These are phyloP conservation scores for Helicosporidium sp. DNA, from an alignment of 139 green algal species.

Conservation along the genomic window DNA sequence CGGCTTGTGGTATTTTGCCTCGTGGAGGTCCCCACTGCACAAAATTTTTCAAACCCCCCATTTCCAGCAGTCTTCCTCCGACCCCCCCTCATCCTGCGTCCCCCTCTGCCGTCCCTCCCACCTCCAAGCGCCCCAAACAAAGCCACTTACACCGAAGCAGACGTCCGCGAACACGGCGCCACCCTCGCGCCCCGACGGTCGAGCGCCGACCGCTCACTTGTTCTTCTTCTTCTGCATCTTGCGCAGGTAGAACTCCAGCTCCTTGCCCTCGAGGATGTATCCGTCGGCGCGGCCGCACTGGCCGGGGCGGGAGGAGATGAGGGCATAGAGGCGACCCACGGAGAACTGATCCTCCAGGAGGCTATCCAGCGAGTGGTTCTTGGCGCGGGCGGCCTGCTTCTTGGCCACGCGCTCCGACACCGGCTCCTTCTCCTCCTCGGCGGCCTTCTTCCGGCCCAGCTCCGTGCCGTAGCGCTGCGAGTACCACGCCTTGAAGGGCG, in stretches of 20 bases:
- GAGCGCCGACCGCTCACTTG: no score
- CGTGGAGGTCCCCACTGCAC: no score
- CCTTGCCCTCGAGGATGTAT: slow-evolving; percentile 80
- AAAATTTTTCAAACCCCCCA: no score
- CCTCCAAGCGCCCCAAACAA: no score
- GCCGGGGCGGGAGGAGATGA: slow-evolving; percentile 25
- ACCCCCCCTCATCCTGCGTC: no score
- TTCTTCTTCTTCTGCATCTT: slow-evolving; percentile 67
- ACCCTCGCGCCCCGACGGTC: no score
- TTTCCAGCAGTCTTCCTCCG: no score
- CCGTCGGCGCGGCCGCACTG: slow-evolving; percentile 53
- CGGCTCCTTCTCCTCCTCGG: slow-evolving; percentile 29
- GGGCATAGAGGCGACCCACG: slow-evolving; percentile 58
- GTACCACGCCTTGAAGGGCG: slow-evolving; percentile 90
- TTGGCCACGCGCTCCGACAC: slow-evolving; percentile 66
- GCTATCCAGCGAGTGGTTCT: slow-evolving; percentile 34
- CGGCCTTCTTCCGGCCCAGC: slow-evolving; percentile 70
- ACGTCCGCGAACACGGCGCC: no score
- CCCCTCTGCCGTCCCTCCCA: no score
- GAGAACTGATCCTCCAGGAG: slow-evolving; percentile 80
- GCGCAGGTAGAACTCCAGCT: slow-evolving; percentile 81
- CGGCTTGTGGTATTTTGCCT: no score
- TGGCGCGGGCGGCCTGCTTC: slow-evolving; percentile 63
- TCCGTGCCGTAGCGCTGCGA: slow-evolving; percentile 88
- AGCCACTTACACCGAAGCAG: no score